These are phyloP conservation scores for Candida tammaniensis DNA, from an alignment of 805 yeast genomes.

Conservation along the genomic window DNA sequence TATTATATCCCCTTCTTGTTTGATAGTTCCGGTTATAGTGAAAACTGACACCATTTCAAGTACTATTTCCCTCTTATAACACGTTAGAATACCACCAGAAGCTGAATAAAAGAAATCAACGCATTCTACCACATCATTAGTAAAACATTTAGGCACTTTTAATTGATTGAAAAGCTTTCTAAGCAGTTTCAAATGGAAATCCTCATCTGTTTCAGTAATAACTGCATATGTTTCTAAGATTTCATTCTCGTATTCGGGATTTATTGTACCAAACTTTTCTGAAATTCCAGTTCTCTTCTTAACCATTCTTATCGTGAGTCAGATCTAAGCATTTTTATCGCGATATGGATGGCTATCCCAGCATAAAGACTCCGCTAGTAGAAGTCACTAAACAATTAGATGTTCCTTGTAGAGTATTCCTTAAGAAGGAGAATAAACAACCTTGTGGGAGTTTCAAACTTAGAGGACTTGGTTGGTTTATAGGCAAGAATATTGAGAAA, in stretches of 20 bases:
- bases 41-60: conserved; percentile 8
- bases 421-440: conserved; percentile 52
- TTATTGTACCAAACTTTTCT: conserved; percentile 14
- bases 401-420: conserved; percentile 35
- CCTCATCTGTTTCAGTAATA: conserved; percentile 21
- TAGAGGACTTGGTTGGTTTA: conserved; percentile 52
- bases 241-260: conserved; percentile 30
- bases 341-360: conserved; percentile 15
- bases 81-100: conserved; percentile 3
- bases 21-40: conserved; percentile 23
- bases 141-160: conserved; percentile 30
- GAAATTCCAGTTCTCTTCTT: conserved; percentile 9
- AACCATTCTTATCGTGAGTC: conserved; percentile 1
- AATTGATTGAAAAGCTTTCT: conserved; percentile 22
- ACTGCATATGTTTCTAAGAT: conserved; percentile 30
- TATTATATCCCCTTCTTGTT: conserved; percentile 21
- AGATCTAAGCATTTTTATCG: not conserved
- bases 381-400: conserved; percentile 30
- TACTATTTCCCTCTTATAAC: conserved; percentile 11
- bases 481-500: conserved; percentile 28
- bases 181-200: conserved; percentile 26
- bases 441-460: conserved; percentile 59
- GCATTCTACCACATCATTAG: conserved; percentile 27
- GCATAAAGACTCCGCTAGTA: conserved; percentile 34
- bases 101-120: conserved; percentile 31